Conservation (phyloP, 805 yeast species). For the Starmerella kuoi region DNA sequence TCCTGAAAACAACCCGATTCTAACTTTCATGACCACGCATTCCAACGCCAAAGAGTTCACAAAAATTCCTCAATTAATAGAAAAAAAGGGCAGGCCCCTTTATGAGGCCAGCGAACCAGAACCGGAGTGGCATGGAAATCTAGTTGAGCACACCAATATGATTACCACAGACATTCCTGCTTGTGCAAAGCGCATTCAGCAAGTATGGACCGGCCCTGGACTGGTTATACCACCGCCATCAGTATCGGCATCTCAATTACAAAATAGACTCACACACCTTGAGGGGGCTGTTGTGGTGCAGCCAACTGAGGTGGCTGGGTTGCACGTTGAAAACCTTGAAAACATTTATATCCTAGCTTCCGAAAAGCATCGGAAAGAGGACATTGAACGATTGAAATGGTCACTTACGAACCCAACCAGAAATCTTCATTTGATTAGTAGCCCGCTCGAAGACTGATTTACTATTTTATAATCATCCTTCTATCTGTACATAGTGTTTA, state of each 20-base stretch:
- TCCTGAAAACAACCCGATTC: slow-evolving; percentile 5
- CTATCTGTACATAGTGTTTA: no score
- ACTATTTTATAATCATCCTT: no score
- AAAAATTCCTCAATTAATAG: slow-evolving; percentile 9
- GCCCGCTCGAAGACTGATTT: no score
- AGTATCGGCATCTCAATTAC: slow-evolving; percentile 7
- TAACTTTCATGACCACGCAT: slow-evolving; percentile 12
- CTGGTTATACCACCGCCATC: slow-evolving; percentile 11
- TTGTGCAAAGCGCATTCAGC: slow-evolving; percentile 1
- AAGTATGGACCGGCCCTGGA: slow-evolving; percentile 16
- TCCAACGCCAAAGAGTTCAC: slow-evolving; percentile 1
- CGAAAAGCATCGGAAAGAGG: neutral
- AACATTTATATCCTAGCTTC: slow-evolving; percentile 11
- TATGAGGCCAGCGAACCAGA: slow-evolving; percentile 9
- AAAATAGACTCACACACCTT: neutral
- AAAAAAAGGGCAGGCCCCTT: slow-evolving; percentile 1
- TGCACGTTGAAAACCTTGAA: slow-evolving; percentile 10
- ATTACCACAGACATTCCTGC: neutral
- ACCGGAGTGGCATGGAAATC: slow-evolving; percentile 6
- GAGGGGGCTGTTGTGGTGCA: slow-evolving; percentile 6
- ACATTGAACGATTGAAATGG: slow-evolving; percentile 13
- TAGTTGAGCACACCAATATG: neutral
- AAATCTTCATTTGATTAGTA: neutral
- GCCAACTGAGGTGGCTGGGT: slow-evolving; percentile 16
- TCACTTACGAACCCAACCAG: slow-evolving; percentile 4